phyloP scores from a whole-genome alignment of 805 yeast genomes.

The Sugiyamaella lignohabitans region DNA sequence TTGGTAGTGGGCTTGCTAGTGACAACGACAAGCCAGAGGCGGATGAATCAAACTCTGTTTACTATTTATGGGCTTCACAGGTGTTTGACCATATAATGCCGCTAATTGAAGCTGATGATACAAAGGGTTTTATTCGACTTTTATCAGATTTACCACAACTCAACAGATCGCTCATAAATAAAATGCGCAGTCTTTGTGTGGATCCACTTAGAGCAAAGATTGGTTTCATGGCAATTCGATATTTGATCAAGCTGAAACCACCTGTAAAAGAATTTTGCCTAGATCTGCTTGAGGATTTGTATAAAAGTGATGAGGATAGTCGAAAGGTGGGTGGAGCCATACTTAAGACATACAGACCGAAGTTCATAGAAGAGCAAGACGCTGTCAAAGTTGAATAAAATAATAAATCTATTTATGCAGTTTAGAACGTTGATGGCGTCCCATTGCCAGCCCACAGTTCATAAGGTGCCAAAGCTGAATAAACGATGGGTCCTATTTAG shows the following conservation, averaged over 20 bases:
- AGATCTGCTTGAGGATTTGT: conserved; percentile 31
- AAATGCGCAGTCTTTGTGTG: conserved; percentile 64
- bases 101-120: conserved; percentile 72
- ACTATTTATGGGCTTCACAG: conserved; percentile 62
- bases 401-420: too few relatives aligned
- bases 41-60: conserved; percentile 28
- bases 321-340: conserved; percentile 21
- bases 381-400: neutral
- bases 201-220: conserved; percentile 79
- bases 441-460: too few relatives aligned
- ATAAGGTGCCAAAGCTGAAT: too few relatives aligned
- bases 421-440: too few relatives aligned
- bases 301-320: conserved; percentile 16
- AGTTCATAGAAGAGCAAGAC: conserved; percentile 7
- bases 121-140: conserved; percentile 72
- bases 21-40: conserved; percentile 13
- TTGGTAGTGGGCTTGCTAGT: conserved; percentile 38
- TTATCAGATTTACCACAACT: conserved; percentile 83
- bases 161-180: conserved; percentile 52
- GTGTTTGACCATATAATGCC: conserved; percentile 77
- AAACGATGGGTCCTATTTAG: too few relatives aligned
- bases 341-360: conserved; percentile 27
- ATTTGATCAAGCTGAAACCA: conserved; percentile 82
- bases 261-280: conserved; percentile 54
- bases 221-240: conserved; percentile 75